phyloP scores from a whole-genome alignment of 495 filamentous ascomycete genomes.

The Coniosporium apollinis region DNA sequence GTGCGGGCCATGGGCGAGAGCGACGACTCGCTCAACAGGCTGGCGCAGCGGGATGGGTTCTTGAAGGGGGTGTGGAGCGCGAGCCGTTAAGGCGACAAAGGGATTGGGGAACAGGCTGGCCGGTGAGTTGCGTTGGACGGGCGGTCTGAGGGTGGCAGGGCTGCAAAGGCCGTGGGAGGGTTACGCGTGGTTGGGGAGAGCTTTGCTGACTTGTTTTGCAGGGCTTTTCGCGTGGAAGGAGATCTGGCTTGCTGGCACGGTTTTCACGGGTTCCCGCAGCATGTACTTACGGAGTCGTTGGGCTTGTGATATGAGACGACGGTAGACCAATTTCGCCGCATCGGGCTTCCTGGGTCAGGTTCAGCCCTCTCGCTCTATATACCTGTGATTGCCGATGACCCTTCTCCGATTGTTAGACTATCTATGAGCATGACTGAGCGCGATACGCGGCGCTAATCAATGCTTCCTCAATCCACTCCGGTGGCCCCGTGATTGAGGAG shows the following conservation, averaged over 20 bases:
- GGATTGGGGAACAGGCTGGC: conserved; percentile 2
- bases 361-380: not conserved
- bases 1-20: conserved; percentile 94
- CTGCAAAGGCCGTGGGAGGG: conserved; percentile 15
- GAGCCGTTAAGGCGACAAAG: conserved; percentile 45
- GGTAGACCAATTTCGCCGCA: too few species aligned
- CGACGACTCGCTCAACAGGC: conserved; percentile 89
- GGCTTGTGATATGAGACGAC: too few species aligned
- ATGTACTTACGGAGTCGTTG: too few species aligned
- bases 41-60: conserved; percentile 89
- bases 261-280: too few species aligned
- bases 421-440: too few species aligned
- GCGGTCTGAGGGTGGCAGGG: conserved; percentile 9
- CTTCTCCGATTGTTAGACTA: too few species aligned
- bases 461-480: conserved; percentile 3
- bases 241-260: too few species aligned
- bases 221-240: too few species aligned
- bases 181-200: not conserved
- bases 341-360: not conserved
- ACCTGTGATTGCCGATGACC: not conserved
- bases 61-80: conserved; percentile 92
- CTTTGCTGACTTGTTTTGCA: not conserved
- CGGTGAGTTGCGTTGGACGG: conserved; percentile 7
- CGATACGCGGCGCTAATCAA: conserved; percentile 1
- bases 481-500: conserved; percentile 14